These are phyloP conservation scores for Lentinula aciculospora DNA, from an alignment of 768 basidiomycete genomes.

Conservation along the genomic window DNA sequence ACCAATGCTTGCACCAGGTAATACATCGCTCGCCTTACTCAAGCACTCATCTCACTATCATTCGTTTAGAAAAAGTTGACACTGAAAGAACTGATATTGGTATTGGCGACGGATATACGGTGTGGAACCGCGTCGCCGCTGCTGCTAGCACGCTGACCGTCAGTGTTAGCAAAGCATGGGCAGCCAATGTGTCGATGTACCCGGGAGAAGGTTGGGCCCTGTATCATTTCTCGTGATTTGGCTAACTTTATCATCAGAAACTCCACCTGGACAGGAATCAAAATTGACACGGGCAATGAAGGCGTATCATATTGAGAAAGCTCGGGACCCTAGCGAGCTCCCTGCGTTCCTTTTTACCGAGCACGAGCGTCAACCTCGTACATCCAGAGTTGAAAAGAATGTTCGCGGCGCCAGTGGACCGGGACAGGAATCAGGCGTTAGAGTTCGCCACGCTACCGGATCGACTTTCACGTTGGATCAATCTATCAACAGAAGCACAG, in stretches of 20 bases:
- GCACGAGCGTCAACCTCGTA: constrained; percentile 37
- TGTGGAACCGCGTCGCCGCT: constrained; percentile 55
- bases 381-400: not conserved
- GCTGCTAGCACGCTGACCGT: constrained; percentile 49
- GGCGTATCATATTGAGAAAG: constrained; percentile 60
- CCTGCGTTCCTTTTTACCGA: constrained; percentile 23
- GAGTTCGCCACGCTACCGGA: not conserved
- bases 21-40: not conserved
- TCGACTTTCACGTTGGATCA: not conserved
- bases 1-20: not conserved
- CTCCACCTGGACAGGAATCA: constrained; percentile 51
- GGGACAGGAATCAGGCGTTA: not conserved
- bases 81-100: constrained; percentile 8
- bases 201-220: constrained; percentile 38
- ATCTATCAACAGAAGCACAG: not conserved
- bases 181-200: constrained; percentile 31
- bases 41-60: not conserved
- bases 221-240: not conserved
- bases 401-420: not conserved
- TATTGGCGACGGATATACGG: constrained; percentile 32
- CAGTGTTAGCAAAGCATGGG: constrained; percentile 55
- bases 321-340: constrained; percentile 38
- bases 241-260: constrained; percentile 24
- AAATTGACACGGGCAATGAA: constrained; percentile 62
- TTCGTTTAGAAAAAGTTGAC: not conserved